Base-by-base conservation (phyloP, 768 basidiomycete species). In the Pisolithus tinctorius region DNA sequence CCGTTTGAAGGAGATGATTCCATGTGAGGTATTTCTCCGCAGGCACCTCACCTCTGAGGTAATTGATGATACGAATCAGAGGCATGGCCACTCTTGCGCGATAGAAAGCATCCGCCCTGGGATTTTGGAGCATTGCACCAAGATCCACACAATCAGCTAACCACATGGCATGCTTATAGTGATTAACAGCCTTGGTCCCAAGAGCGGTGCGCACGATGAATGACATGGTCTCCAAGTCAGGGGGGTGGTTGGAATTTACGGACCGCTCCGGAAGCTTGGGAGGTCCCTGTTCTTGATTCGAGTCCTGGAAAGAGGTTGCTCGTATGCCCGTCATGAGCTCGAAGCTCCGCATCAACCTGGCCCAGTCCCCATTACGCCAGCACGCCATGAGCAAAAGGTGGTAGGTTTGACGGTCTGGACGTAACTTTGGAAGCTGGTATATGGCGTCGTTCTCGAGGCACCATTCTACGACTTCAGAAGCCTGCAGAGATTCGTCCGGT, bases 301-400 rank as follows among this genome's bases (percentile, higher is more conserved):
- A 51, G 37, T 57, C 59, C 31, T 56, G 5, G 53, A 83, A 82
- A 45, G 79, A 79, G 49, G 77, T 73, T 2, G 65, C 58, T 53
- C 75, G 76, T 57, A 78, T 81, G 6, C 88, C 87, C 4, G 85
- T 84, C 81, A 90, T 84, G 56, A 87, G 69, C 54, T 86, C 80
- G 63, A 88, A 84, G 16, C 77, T 67, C 45, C 75, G 74, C 45
- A 71, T 61, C 1, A 83, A 79, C 17, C 72, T 72, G 25, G 62
- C 69, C 86, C 85, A 90, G 65, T 89, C 84, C 13, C 63, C 71
- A 34, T 73, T 71, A 50, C 77, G 75, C 78, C 82, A 79, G 64
- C 88, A 90, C 2, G 78, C 75, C 54, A 72, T 66, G 59, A 89
- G 72, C 47, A 81, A 82, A 26, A 84, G 72, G 55, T 79, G 77